Conservation (phyloP, 176 grass and related monocot genomes). For the Stipa capillata region DNA sequence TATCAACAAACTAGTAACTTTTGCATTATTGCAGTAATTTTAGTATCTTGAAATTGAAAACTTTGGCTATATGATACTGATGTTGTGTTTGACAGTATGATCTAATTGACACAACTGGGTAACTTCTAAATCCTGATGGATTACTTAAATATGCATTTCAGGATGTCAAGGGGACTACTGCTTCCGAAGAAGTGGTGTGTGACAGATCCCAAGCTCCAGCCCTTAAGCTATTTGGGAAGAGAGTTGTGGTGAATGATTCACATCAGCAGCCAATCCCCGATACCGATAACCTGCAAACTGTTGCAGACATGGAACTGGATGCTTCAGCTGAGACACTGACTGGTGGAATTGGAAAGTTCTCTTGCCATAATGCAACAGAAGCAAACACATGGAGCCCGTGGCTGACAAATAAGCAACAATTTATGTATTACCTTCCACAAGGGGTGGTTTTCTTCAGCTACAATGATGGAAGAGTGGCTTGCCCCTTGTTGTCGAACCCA, state of each 20-base stretch:
- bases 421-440: slow-evolving; percentile 40
- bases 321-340: slow-evolving; percentile 21
- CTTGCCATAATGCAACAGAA: slow-evolving; percentile 2
- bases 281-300: neutral
- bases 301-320: slow-evolving; percentile 23
- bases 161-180: neutral
- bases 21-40: neutral
- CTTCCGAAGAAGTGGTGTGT: slow-evolving; percentile 11
- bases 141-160: slow-evolving; percentile 11
- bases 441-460: slow-evolving; percentile 35
- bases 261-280: neutral
- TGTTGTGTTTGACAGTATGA: neutral
- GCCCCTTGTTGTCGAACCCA: neutral
- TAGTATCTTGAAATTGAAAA: neutral
- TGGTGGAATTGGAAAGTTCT: neutral
- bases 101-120: neutral
- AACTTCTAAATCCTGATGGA: slow-evolving; percentile 11
- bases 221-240: slow-evolving; percentile 75
- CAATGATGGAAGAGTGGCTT: slow-evolving; percentile 15
- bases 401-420: slow-evolving; percentile 21
- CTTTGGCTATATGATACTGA: neutral
- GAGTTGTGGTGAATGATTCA: slow-evolving; percentile 29
- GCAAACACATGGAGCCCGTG: slow-evolving; percentile 27
- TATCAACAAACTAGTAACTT: neutral
- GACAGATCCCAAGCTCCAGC: slow-evolving; percentile 16